These are phyloP conservation scores for Kingdonia uniflora DNA, from an alignment of 164 flowering plant genomes.

Conservation along the genomic window DNA sequence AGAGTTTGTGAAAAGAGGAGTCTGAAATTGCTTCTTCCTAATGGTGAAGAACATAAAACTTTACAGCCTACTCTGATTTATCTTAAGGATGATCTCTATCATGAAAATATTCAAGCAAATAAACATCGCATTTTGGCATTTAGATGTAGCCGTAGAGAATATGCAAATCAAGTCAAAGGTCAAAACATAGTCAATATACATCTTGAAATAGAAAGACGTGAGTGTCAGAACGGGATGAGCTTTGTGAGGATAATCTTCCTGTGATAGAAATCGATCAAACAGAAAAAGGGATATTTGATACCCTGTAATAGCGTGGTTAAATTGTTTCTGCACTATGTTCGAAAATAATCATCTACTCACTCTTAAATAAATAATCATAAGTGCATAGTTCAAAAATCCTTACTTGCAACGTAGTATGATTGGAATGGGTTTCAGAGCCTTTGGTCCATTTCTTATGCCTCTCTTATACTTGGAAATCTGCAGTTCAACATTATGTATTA, in stretches of 20 bases:
- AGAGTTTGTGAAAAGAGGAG: too few relatives aligned
- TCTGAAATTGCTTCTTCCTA: too few relatives aligned
- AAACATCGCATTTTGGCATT: not conserved
- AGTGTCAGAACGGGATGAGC: too few relatives aligned
- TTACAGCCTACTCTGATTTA: too few relatives aligned
- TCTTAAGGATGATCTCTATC: too few relatives aligned
- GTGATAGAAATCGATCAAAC: too few relatives aligned
- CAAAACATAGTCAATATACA: not conserved
- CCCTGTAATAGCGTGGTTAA: not conserved
- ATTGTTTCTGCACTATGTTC: not conserved
- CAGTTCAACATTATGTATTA: constrained; percentile 11
- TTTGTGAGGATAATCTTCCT: too few relatives aligned
- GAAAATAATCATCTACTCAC: not conserved
- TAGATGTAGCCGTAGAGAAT: not conserved
- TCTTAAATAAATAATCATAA: not conserved
- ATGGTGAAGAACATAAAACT: too few relatives aligned
- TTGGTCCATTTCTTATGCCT: constrained; percentile 89
- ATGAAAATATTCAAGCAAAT: too few relatives aligned
- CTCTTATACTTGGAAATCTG: constrained; percentile 65
- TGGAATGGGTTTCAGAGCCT: constrained; percentile 77
- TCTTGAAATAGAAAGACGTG: not conserved
- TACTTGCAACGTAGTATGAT: constrained; percentile 85
- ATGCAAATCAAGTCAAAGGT: not conserved
- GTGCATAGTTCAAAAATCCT: constrained; percentile 11
- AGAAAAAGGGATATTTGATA: not conserved